Evolutionary conservation across 371 early-diverging fungal species (phyloP).

Genomic region (Apophysomyces trapeziformis): DNA sequence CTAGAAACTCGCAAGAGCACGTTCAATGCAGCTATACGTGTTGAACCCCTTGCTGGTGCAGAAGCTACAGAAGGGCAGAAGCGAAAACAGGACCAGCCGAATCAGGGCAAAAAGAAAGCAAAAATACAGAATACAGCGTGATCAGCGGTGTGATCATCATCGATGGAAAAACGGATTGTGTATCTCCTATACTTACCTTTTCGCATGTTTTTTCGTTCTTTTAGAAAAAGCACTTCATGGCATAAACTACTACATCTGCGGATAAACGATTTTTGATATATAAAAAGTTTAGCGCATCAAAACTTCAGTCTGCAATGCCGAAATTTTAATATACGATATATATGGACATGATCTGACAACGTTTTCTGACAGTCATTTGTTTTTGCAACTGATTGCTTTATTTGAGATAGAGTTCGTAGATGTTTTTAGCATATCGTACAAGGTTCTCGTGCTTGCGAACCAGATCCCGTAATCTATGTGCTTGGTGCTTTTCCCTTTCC

Average conservation of each 20-base stretch:
- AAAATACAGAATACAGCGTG: conserved; percentile 17
- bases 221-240: too few species aligned
- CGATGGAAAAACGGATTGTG: not conserved
- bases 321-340: too few species aligned
- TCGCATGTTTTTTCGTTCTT: too few species aligned
- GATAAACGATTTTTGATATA: too few species aligned
- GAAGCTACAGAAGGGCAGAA: conserved; percentile 27
- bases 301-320: too few species aligned
- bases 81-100: conserved; percentile 27
- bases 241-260: too few species aligned
- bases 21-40: conserved; percentile 52
- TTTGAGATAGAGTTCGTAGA: conserved; percentile 40
- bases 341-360: too few species aligned
- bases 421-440: conserved; percentile 49
- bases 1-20: conserved; percentile 67
- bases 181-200: not conserved
- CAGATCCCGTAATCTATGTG: conserved; percentile 43
- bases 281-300: too few species aligned
- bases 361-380: too few species aligned
- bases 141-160: not conserved
- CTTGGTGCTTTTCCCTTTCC: conserved; percentile 46
- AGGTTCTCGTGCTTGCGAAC: conserved; percentile 62
- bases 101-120: conserved; percentile 21
- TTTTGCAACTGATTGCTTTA: not conserved
- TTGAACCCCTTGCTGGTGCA: conserved; percentile 36